Base-by-base conservation (phyloP, 495 filamentous ascomycete species). In the Daldinia childiae region DNA sequence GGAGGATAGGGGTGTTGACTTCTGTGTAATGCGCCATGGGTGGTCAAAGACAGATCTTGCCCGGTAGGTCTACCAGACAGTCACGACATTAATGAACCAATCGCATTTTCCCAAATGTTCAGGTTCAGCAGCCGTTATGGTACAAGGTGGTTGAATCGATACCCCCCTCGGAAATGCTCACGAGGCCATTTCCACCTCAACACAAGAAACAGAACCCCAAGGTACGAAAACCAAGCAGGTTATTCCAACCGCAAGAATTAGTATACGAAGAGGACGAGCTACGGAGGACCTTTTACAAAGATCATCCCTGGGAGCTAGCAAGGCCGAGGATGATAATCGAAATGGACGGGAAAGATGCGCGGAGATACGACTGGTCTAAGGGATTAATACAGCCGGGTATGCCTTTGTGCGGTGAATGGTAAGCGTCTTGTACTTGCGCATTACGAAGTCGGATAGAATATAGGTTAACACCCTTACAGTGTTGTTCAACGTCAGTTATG, bases 261-360 rank as follows among this genome's bases (percentile, higher is more conserved):
- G 84, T 84, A 59, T 96, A 94, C 78, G 92, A 93, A 52, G 95
- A 99, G 79, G 96, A 99, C 79, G 80, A 84, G 68, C 82, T 98
- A 72, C 90, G 95, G 56, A 82, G 75, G 62, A 82, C 90, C 29
- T 99, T 98, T 83, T 98, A 91, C 82, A 85, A 84, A 66, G 94
- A 99, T 79, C 95, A 99, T 80, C 95, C 95, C 4, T 99, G 95
- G 95, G 95, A 99, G 78, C 84, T 99, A 74, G 95, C 96, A 30
- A 86, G 95, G 69, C 95, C 95, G 58, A 86, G 90, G 71, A 85
- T 97, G 68, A 79, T 99, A 27, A 81, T 97, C 12, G 95, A 99
- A 81, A 86, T 89, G 74, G 90, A 94, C 75, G 95, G 95, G 27
- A 91, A 88, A 76, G 95, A 99, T 78, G 86, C 82, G 39, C 84